Base-by-base conservation (phyloP, 2,329 filamentous ascomycete genomes). In the Pestalotiopsis sp. region DNA sequence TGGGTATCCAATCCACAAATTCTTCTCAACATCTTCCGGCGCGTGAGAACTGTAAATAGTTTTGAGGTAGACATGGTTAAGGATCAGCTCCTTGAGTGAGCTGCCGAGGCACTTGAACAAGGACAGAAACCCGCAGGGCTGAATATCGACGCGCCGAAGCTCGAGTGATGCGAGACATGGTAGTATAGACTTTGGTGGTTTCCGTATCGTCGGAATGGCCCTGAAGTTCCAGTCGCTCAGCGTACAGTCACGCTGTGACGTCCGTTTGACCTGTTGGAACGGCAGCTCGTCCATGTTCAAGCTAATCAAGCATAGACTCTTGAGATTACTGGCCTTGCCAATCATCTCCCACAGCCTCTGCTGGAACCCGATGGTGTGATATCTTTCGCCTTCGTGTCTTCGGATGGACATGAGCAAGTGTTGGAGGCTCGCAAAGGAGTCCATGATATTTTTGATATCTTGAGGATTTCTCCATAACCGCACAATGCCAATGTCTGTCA, bases 401-500 rank as follows among this genome's bases (percentile, higher is more conserved):
- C 84, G 84, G 41, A 86, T 73, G 2, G 82, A 83, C 63, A 88
- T 70, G 45, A 85, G 79, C 20, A 88, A 77, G 65, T 85, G 80
- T 71, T 83, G 79, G 17, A 88, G 73, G 1, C 76, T 74, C 31
- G 75, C 72, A 23, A 87, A 79, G 1, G 81, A 77, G 41, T 70
- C 75, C 70, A 85, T 83, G 57, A 86, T 83, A 71, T 87, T 87
- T 71, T 76, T 77, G 14, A 87, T 79, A 70, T 87, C 86, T 65
- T 81, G 82, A 0, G 84, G 86, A 70, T 87, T 87, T 69, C 82
- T 80, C 81, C 83, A 86, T 3, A 88, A 80, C 65, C 81, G 81
- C 14, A 82, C 82, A 27, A 87, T 75, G 20, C 84, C 81, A 9
- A 81, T 79, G 69, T 87, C 85, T 6, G 82, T 83, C 64, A 87